These are phyloP conservation scores for Citrus medica DNA, from an alignment of 345 rosid species.

Conservation along the genomic window DNA sequence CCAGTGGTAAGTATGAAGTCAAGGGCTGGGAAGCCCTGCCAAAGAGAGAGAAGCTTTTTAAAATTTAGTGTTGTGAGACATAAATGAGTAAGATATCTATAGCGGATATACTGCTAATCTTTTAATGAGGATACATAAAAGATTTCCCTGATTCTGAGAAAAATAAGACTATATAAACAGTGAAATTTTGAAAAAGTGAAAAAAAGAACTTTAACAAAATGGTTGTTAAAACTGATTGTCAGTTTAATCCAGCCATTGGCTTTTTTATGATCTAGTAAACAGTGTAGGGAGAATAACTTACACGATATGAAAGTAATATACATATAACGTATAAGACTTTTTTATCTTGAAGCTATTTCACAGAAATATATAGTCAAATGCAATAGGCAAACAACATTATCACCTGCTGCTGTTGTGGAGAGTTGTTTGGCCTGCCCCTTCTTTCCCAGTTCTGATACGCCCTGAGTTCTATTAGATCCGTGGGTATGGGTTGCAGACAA, in stretches of 20 bases:
- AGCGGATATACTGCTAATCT: background rate
- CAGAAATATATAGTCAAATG: background rate
- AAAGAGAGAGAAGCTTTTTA: background rate
- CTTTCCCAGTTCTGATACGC: conserved; percentile 60
- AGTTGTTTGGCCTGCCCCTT: conserved; percentile 44
- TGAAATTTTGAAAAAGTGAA: background rate
- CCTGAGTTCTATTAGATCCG: conserved; percentile 41
- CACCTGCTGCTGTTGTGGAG: conserved; percentile 53
- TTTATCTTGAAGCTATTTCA: background rate
- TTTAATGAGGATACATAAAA: background rate
- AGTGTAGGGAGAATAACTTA: background rate
- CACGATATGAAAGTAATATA: background rate
- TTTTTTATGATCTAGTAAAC: background rate
- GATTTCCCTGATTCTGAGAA: background rate
- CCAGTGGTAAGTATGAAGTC: background rate
- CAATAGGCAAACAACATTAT: conserved; percentile 2
- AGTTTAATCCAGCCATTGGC: background rate
- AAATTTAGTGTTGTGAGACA: background rate
- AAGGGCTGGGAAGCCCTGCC: background rate
- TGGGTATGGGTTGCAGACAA: conserved; percentile 30
- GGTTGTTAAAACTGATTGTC: background rate
- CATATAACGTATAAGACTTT: background rate
- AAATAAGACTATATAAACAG: background rate
- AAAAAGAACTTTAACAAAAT: background rate
- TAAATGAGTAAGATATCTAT: background rate